phyloP scores from a whole-genome alignment of 2,329 filamentous ascomycete genomes.

The Didymellaceae sp. region DNA sequence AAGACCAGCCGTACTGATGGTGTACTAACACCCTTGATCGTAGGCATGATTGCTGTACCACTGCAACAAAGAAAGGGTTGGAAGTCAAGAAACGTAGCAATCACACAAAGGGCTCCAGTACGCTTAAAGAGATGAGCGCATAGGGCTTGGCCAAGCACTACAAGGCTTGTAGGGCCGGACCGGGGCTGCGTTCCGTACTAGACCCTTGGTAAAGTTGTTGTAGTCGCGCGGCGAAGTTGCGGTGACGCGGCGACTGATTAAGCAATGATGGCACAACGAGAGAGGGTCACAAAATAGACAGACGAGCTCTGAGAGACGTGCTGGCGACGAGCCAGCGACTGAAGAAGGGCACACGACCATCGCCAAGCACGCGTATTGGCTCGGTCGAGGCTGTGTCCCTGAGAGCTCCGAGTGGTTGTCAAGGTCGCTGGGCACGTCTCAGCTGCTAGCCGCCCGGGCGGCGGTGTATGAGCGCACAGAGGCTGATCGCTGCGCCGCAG shows the following conservation, averaged over 20 bases:
- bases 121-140: constrained; percentile 23
- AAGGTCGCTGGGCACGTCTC: constrained; percentile 16
- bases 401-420: constrained; percentile 7
- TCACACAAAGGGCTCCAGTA: constrained; percentile 15
- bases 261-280: background rate
- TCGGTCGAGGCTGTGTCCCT: constrained; percentile 14
- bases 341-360: constrained; percentile 16
- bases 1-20: constrained; percentile 62
- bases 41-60: constrained; percentile 30
- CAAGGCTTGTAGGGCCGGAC: constrained; percentile 16
- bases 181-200: background rate
- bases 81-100: constrained; percentile 12
- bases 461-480: constrained; percentile 8
- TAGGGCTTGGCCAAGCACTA: constrained; percentile 13
- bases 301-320: too few relatives aligned
- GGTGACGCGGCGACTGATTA: constrained; percentile 3
- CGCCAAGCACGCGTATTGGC: constrained; percentile 13
- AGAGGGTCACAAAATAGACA: background rate
- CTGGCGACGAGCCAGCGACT: constrained; percentile 3
- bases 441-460: constrained; percentile 12
- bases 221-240: constrained; percentile 4
- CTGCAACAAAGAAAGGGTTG: constrained; percentile 14
- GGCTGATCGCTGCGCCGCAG: constrained; percentile 6
- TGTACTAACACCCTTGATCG: constrained; percentile 32
- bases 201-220: background rate